Evolutionary conservation across 768 basidiomycete genomes (phyloP), one percentile per base, ranked within the genome.

Genomic region (Phaeotremella fagi): DNA sequence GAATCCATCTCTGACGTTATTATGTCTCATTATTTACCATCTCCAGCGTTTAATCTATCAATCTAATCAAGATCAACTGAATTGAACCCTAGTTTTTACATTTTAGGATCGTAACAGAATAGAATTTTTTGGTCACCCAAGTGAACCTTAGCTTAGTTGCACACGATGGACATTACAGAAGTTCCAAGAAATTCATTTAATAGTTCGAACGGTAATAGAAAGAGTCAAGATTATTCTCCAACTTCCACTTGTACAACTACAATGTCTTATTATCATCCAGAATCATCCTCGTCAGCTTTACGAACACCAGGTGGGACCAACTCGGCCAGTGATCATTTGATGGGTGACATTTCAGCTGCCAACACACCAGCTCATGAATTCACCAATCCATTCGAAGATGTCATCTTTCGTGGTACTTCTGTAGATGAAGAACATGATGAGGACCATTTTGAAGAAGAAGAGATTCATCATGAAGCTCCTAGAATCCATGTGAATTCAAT

Each of bases 401-500:
- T 14, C 22, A 35, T 9, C n/a, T 9, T n/a, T n/a, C 9, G 33
- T 35, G 11, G n/a, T n/a, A n/a, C 9, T 9, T 35, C 33, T 35
- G 33, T 35, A n/a, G n/a, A n/a, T n/a, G n/a, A n/a, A n/a, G n/a
- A n/a, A 7, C 31, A 7, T 16, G 31, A 33, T 31, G 24, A 42
- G 41, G n/a, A 18, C 18, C 44, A 15, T 28, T 25, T 28, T 12
- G 24, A 22, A 9, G 35, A 35, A 15, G 27, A 5, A 14, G 27
- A 14, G 18, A 24, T 24, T 11, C 24, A 4, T 20, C 36, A 33
- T 4, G 4, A 29, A 24, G 12, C 31, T 12, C 50, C 50, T 16
- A 23, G 44, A 27, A 52, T 52, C 23, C 37, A 38, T 6, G 26
- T 52, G 41, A 52, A 52, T 25, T 42, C 37, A 4, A 31, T 43